These are phyloP conservation scores for Rhodotorula sp. DNA, from an alignment of 1,284 basidiomycete genomes.

Conservation along the genomic window DNA sequence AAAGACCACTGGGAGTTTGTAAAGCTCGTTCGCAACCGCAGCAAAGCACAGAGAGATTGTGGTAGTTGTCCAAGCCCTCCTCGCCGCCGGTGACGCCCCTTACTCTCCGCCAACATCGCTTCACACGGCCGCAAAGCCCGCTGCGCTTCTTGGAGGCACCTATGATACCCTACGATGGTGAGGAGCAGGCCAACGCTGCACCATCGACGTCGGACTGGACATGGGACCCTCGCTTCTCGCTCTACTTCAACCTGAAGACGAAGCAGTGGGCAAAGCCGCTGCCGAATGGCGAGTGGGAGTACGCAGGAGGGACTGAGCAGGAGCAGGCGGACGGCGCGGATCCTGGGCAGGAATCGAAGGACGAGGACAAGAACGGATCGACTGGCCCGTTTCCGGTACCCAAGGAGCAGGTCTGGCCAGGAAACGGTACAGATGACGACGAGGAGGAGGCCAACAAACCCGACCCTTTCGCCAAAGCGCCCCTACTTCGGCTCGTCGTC, in stretches of 20 bases:
- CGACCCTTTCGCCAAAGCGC: slow-evolving; percentile 52
- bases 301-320: not conserved
- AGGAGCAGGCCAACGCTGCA: not conserved
- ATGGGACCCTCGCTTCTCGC: slow-evolving; percentile 18
- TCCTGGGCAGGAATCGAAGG: not conserved
- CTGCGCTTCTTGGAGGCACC: too few species aligned
- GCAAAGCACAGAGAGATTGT: too few species aligned
- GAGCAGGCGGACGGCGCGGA: not conserved
- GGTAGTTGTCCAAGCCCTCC: too few species aligned
- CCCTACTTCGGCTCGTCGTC: slow-evolving; percentile 34
- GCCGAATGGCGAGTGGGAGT: slow-evolving; percentile 25
- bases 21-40: too few species aligned
- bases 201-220: slow-evolving; percentile 18
- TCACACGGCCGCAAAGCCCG: too few species aligned
- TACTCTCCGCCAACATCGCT: too few species aligned
- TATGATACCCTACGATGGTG: not conserved
- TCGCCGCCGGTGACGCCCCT: too few species aligned
- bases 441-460: not conserved
- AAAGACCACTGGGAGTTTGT: too few species aligned
- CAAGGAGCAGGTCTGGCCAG: slow-evolving; percentile 33
- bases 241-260: slow-evolving; percentile 27
- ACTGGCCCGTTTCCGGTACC: slow-evolving; percentile 7
- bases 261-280: slow-evolving; percentile 20
- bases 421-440: not conserved
- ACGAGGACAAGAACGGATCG: not conserved